Evolutionary conservation across 1,284 basidiomycete genomes (phyloP).

Genomic region (Papiliotrema terrestris): DNA sequence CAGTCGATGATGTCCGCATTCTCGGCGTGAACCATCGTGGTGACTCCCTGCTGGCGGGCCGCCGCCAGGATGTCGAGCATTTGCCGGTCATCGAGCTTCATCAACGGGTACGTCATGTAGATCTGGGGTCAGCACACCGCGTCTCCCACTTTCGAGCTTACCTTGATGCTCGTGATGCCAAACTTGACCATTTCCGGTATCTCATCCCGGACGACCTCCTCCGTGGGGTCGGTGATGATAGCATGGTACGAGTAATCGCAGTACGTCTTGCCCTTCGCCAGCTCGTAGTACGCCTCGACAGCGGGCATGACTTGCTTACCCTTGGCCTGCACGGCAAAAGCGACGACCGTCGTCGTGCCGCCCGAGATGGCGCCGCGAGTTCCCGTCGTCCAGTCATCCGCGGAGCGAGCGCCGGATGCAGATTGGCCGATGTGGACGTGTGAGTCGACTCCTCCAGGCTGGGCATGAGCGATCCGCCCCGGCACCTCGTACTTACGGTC

Average conservation of each 20-base stretch:
- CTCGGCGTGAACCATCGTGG: constrained; percentile 35
- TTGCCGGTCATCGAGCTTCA: constrained; percentile 26
- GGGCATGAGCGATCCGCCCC: neutral
- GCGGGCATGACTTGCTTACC: constrained; percentile 24
- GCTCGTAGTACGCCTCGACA: constrained; percentile 23
- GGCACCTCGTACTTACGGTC: constrained; percentile 22
- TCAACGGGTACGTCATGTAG: constrained; percentile 32
- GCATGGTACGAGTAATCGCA: constrained; percentile 21
- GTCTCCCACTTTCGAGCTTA: too few species aligned
- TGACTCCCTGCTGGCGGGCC: constrained; percentile 25
- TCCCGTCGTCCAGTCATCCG: constrained; percentile 10
- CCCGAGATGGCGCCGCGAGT: constrained; percentile 25
- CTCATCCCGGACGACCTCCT: constrained; percentile 25
- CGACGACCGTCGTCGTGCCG: constrained; percentile 27
- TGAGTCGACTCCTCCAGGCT: constrained; percentile 15
- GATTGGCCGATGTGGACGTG: constrained; percentile 21
- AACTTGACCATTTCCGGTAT: constrained; percentile 11
- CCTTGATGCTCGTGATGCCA: constrained; percentile 31
- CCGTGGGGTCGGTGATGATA: constrained; percentile 33
- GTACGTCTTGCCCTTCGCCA: constrained; percentile 22
- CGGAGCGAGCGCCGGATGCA: constrained; percentile 16
- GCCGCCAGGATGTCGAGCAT: constrained; percentile 29
- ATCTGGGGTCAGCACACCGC: constrained; percentile 16
- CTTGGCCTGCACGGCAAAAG: constrained; percentile 25
- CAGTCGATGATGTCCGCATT: constrained; percentile 35